Evolutionary conservation across 768 basidiomycete species (phyloP).

Genomic region (Pulveroboletus sp.): DNA sequence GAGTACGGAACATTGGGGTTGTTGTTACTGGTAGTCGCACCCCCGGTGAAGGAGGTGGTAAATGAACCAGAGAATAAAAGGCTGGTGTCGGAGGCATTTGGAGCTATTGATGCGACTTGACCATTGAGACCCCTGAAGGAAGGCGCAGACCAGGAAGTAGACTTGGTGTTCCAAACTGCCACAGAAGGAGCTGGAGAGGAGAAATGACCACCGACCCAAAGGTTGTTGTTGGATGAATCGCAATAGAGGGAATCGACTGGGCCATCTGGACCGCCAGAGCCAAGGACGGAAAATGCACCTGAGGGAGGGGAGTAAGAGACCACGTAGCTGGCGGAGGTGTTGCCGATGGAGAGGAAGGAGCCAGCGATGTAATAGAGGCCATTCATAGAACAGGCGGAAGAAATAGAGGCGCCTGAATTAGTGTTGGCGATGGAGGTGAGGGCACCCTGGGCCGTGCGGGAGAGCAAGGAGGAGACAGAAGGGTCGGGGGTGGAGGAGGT

Average conservation of each 20-base stretch:
- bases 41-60: slow-evolving; percentile 63
- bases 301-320: slow-evolving; percentile 67
- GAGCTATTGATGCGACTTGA: slow-evolving; percentile 70
- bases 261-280: slow-evolving; percentile 69
- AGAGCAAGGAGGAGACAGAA: slow-evolving; percentile 65
- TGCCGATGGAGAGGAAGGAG: slow-evolving; percentile 69
- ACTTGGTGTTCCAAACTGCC: slow-evolving; percentile 64
- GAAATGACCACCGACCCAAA: slow-evolving; percentile 82
- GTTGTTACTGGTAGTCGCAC: slow-evolving; percentile 51
- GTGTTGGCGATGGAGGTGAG: slow-evolving; percentile 72
- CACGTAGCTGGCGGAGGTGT: slow-evolving; percentile 61
- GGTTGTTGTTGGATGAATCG: slow-evolving; percentile 55
- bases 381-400: slow-evolving; percentile 66
- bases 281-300: slow-evolving; percentile 57
- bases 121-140: slow-evolving; percentile 78
- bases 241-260: slow-evolving; percentile 73
- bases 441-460: slow-evolving; percentile 60
- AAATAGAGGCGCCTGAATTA: slow-evolving; percentile 73
- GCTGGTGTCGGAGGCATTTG: slow-evolving; percentile 65
- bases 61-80: slow-evolving; percentile 91
- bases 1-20: slow-evolving; percentile 87
- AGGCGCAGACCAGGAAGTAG: slow-evolving; percentile 67
- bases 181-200: slow-evolving; percentile 63
- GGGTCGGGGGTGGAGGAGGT: slow-evolving; percentile 61
- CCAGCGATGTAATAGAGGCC: slow-evolving; percentile 79